These are phyloP conservation scores for Blastobotrys illinoisensis DNA, from an alignment of 1,139 yeast genomes.

Conservation along the genomic window DNA sequence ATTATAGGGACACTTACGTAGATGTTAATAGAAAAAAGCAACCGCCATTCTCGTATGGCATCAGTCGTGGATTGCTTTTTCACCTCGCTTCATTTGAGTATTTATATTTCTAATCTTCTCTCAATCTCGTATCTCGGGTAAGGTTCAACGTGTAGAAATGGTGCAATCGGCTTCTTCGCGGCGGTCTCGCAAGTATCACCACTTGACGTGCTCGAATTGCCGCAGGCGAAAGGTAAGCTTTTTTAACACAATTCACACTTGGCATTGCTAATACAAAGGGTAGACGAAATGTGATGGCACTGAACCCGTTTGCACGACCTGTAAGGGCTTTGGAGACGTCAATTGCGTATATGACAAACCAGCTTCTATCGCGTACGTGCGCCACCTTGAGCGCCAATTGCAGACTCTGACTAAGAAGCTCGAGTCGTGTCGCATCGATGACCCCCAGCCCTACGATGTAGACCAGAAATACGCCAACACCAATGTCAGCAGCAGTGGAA, in stretches of 20 bases:
- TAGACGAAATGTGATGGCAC: conserved; percentile 12
- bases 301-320: conserved; percentile 11
- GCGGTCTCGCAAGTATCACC: conserved; percentile 9
- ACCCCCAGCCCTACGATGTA: not conserved
- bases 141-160: not conserved
- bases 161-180: not conserved
- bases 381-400: conserved; percentile 11
- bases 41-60: not conserved
- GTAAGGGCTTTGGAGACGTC: conserved; percentile 11
- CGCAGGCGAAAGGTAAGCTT: conserved; percentile 10
- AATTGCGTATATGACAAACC: conserved; percentile 12
- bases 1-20: not conserved
- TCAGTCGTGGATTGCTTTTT: not conserved
- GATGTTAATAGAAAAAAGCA: too few species aligned
- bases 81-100: not conserved
- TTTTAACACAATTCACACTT: not conserved
- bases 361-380: conserved; percentile 12
- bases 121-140: not conserved
- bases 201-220: conserved; percentile 12
- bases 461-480: not conserved
- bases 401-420: conserved; percentile 8
- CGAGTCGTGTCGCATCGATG: not conserved
- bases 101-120: not conserved
- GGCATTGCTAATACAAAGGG: not conserved
- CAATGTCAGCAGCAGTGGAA: not conserved